Evolutionary conservation across 2,329 filamentous ascomycete genomes (phyloP).

Genomic region (Aspergillus cejpii): DNA sequence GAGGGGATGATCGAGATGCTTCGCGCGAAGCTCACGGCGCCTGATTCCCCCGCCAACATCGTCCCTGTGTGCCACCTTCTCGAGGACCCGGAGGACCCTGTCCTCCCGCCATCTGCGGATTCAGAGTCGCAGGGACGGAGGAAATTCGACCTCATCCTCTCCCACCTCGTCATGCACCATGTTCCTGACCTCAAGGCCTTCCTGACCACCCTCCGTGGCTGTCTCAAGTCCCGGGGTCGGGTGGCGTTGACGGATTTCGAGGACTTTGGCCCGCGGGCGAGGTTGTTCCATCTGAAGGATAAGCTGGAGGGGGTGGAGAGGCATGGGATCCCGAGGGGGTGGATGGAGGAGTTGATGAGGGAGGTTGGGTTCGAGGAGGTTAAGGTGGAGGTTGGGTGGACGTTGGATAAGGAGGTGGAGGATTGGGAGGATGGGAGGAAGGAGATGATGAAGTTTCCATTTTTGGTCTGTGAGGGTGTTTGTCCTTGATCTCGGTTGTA

Average conservation of each 20-base stretch:
- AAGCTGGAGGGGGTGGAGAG: conserved; percentile 51
- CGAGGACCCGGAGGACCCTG: conserved; percentile 45
- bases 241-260: conserved; percentile 54
- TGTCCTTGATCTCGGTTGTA: conserved; percentile 4
- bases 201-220: conserved; percentile 43
- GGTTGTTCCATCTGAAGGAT: conserved; percentile 47
- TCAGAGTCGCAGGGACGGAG: conserved; percentile 22
- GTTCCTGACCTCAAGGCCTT: conserved; percentile 43
- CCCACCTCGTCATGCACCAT: conserved; percentile 53
- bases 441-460: conserved; percentile 39
- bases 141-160: conserved; percentile 49
- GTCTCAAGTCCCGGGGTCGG: conserved; percentile 44
- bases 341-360: conserved; percentile 41
- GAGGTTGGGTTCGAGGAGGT: conserved; percentile 48
- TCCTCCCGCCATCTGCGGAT: conserved; percentile 33
- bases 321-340: conserved; percentile 45
- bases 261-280: conserved; percentile 48
- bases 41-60: conserved; percentile 38
- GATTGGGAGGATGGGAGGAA: conserved; percentile 38
- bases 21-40: conserved; percentile 37
- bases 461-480: conserved; percentile 37
- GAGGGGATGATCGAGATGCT: conserved; percentile 51
- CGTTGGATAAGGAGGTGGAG: conserved; percentile 47
- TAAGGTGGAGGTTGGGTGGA: conserved; percentile 44
- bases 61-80: conserved; percentile 44